Evolutionary conservation across 192 early-diverging fungal genomes (phyloP).

Genomic region (Lunasporangiospora selenospora): DNA sequence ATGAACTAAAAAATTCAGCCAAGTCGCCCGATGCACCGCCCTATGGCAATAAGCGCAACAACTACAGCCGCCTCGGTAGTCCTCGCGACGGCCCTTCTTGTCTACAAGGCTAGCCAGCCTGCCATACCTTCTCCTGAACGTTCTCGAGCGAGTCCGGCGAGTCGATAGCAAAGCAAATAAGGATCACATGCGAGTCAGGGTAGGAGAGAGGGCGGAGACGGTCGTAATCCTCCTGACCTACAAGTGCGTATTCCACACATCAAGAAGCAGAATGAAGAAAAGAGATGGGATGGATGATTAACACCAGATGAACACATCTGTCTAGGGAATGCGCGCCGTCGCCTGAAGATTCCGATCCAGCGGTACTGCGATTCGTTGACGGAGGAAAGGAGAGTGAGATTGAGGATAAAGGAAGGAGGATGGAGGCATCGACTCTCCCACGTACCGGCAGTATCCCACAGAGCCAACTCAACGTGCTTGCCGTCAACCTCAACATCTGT

Average conservation of each 20-base stretch:
- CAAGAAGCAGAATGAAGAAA: slow-evolving; percentile 2
- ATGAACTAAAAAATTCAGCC: too few species aligned
- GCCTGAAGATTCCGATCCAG: too few species aligned
- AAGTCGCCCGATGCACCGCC: too few species aligned
- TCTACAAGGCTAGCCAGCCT: neutral
- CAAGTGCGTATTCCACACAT: too few species aligned
- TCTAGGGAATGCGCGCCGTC: too few species aligned
- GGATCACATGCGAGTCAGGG: slow-evolving; percentile 90
- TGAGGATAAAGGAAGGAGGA: neutral
- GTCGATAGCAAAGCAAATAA: slow-evolving; percentile 93
- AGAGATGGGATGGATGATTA: neutral
- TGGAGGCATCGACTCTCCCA: slow-evolving; percentile 61
- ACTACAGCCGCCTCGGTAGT: neutral
- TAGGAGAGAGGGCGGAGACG: slow-evolving; percentile 92
- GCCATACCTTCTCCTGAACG: slow-evolving; percentile 67
- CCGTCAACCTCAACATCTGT: slow-evolving; percentile 74
- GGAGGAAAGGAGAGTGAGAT: neutral
- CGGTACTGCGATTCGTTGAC: neutral
- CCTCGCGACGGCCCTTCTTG: neutral
- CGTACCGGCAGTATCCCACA: slow-evolving; percentile 83
- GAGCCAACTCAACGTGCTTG: slow-evolving; percentile 70
- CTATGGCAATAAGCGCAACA: neutral
- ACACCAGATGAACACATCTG: neutral
- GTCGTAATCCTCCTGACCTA: slow-evolving; percentile 96
- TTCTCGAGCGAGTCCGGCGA: slow-evolving; percentile 85